Conservation (phyloP, 495 filamentous ascomycete species). For the Thermochaetoides thermophila region DNA sequence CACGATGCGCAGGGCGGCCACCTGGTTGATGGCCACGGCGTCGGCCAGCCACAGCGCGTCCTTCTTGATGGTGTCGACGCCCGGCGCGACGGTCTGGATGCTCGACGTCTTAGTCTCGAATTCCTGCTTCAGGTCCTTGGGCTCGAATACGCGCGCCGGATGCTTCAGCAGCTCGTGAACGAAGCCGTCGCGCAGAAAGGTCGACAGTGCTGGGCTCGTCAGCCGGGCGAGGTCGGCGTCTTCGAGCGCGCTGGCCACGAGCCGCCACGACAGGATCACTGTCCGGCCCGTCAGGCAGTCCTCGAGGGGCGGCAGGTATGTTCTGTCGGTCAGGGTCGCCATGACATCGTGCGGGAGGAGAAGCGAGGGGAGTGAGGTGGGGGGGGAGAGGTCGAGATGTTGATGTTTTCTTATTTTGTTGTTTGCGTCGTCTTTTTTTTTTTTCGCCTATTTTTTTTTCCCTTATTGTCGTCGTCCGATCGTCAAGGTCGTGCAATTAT, state of each 20-base stretch:
- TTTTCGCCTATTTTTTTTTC: too few relatives aligned
- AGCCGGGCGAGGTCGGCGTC: slow-evolving; percentile 34
- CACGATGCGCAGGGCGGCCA: slow-evolving; percentile 65
- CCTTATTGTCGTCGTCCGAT: too few relatives aligned
- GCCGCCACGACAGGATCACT: slow-evolving; percentile 50
- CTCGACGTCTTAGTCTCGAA: slow-evolving; percentile 83
- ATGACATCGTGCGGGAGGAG: too few relatives aligned
- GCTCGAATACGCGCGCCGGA: slow-evolving; percentile 46
- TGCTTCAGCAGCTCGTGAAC: slow-evolving; percentile 50
- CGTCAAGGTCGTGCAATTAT: too few relatives aligned
- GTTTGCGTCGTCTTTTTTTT: too few relatives aligned
- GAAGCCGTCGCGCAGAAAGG: slow-evolving; percentile 53
- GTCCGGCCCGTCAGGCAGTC: slow-evolving; percentile 31
- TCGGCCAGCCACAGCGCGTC: slow-evolving; percentile 78
- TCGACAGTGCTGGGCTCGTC: slow-evolving; percentile 33
- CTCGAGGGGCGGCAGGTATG: slow-evolving; percentile 34
- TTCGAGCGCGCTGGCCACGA: slow-evolving; percentile 50
- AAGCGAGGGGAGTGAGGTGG: not conserved
- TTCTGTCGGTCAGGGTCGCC: slow-evolving; percentile 40
- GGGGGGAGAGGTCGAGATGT: too few relatives aligned
- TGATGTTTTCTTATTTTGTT: too few relatives aligned
- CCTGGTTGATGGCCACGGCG: slow-evolving; percentile 59
- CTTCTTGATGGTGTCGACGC: slow-evolving; percentile 68
- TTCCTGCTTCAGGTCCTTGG: slow-evolving; percentile 43
- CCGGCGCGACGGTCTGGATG: slow-evolving; percentile 67